Percentiles rank a stretch among this genome's conserved stretches.
Evolutionary conservation across 805 yeast species (phyloP).

Genomic region (Yarrowia alimentaria): DNA sequence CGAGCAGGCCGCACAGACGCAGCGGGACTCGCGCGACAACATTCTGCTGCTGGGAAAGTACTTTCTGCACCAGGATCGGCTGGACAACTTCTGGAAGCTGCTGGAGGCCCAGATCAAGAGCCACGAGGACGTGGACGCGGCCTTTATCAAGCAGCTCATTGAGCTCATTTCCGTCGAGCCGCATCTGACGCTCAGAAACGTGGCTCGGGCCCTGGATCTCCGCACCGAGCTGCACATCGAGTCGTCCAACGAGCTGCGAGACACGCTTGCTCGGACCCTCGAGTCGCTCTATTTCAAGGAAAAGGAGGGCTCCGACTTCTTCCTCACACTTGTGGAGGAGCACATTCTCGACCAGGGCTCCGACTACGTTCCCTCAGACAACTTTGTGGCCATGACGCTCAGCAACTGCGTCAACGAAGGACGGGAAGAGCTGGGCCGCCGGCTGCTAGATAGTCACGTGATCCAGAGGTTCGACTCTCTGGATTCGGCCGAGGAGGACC

Average conservation of each 20-base stretch:
- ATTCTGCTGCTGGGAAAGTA: slow-evolving; percentile 21
- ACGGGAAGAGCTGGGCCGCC: slow-evolving; percentile 19
- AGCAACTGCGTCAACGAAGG: slow-evolving; percentile 12
- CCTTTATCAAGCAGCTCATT: slow-evolving; percentile 22
- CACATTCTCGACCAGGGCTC: slow-evolving; percentile 12
- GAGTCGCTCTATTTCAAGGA: slow-evolving; percentile 19
- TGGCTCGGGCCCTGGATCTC: slow-evolving; percentile 9
- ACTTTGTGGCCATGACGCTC: slow-evolving; percentile 9
- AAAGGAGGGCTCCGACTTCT: slow-evolving; percentile 20
- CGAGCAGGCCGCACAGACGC: slow-evolving; percentile 13
- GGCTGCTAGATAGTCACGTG: neutral
- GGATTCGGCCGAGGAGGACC: neutral
- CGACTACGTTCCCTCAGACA: slow-evolving; percentile 7
- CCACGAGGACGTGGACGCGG: slow-evolving; percentile 27
- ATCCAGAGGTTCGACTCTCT: neutral
- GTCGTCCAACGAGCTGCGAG: slow-evolving; percentile 6
- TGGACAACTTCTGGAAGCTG: slow-evolving; percentile 25
- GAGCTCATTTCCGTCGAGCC: neutral
- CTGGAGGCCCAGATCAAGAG: slow-evolving; percentile 26
- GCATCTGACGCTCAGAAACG: slow-evolving; percentile 13
- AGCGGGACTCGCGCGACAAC: slow-evolving; percentile 9
- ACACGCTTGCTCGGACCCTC: neutral
- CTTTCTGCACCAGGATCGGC: slow-evolving; percentile 14
- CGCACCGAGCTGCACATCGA: neutral
- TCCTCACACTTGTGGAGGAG: slow-evolving; percentile 2